phyloP scores from a whole-genome alignment of 345 rosid genomes.

The Populus tremula region DNA sequence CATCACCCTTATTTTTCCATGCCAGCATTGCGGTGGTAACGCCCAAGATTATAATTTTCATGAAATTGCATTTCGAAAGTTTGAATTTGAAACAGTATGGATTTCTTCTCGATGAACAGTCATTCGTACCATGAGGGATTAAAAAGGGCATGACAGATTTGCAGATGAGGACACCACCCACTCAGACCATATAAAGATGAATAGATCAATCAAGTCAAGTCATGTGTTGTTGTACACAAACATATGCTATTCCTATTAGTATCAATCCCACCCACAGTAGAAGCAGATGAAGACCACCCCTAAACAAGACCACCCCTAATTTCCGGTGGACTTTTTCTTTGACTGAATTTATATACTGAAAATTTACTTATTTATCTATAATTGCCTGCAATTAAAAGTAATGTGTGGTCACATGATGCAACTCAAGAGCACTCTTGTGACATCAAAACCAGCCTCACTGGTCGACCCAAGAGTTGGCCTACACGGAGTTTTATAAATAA shows the following conservation, averaged over 20 bases:
- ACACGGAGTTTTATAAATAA: too few relatives aligned
- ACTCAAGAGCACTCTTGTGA: too few relatives aligned
- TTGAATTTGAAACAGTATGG: constrained; percentile 30
- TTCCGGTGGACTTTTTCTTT: not conserved
- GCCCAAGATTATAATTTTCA: not conserved
- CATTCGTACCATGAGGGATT: not conserved
- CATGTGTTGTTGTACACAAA: constrained; percentile 6
- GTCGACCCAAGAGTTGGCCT: too few relatives aligned
- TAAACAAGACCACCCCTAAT: not conserved
- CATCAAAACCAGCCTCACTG: too few relatives aligned
- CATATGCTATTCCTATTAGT: not conserved
- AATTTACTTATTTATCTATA: too few relatives aligned
- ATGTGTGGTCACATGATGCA: too few relatives aligned
- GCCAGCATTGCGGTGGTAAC: too few relatives aligned
- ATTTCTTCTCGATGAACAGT: not conserved
- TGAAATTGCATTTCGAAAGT: constrained; percentile 14
- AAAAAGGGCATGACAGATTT: constrained; percentile 9
- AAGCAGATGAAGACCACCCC: not conserved
- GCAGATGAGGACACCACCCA: constrained; percentile 1
- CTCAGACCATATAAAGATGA: constrained; percentile 3
- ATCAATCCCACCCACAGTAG: constrained; percentile 5
- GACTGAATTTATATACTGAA: too few relatives aligned
- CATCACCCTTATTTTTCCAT: too few relatives aligned
- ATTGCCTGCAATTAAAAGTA: too few relatives aligned
- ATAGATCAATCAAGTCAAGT: constrained; percentile 18